Evolutionary conservation across 805 yeast species (phyloP), one percentile per base, ranked within the genome.

Genomic region (Candida railenensis): DNA sequence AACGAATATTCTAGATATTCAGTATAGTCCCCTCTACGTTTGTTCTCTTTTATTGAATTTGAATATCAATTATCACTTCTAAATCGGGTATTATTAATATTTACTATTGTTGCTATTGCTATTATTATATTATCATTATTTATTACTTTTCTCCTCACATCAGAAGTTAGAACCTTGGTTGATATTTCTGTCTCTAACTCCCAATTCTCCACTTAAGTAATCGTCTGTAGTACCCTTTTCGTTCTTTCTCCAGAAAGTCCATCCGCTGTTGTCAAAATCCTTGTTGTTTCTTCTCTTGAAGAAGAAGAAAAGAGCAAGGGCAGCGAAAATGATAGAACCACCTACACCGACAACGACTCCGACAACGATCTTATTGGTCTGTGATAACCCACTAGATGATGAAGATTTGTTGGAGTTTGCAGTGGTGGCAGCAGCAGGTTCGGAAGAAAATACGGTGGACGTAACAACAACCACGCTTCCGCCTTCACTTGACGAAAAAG

Each of bases 281-380:
- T 57, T 60, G 48, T 58, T 61, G 21, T 62, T 54, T 57, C 70
- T 69, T 51, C 57, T 64, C 58, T 62, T 69, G 45, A 69, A 54
- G 52, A 61, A 57, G 58, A 63, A 71, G 36, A 71, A 57, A 16
- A 68, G 54, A 0, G 60, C 71, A 2, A 63, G 48, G 22, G 72
- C 54, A 4, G 67, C 76, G 11, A 71, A 22, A 43, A 73, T 56
- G 36, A 73, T 57, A 4, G 74, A 58, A 8, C 77, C 77, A 40
- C 77, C 77, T 15, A 73, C 74, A 37, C 77, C 77, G 8, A 73
- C 77, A 33, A 72, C 77, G 8, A 73, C 77, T 34, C 78, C 77
- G 7, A 73, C 78, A 5, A 73, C 76, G 18, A 73, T 69, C 46
- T 63, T 64, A 53, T 73, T 73, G 45, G 76, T 70, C 33, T 58